Evolutionary conservation across 176 grass and related monocot genomes (phyloP), one percentile per base, ranked within the genome.

Genomic region (Oryza longistaminata): DNA sequence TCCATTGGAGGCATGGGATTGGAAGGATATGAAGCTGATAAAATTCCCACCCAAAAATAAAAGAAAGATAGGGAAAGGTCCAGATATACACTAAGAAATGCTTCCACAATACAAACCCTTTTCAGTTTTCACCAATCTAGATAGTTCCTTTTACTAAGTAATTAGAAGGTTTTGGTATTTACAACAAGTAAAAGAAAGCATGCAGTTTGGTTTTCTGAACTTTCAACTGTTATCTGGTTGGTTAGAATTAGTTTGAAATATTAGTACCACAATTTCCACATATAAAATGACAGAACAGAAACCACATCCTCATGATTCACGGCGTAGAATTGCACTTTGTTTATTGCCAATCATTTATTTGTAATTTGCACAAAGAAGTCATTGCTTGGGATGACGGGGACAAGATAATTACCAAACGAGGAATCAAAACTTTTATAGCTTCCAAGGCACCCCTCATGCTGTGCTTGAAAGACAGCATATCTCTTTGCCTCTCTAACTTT

Each of bases 381-480:
- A 25, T 52, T 60, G 13, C 75, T 82, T 73, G 95, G 95, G 70
- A 94, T 90, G 21, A 93, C 87, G 83, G 95, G 95, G 81, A 97
- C 82, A 70, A 97, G 88, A 84, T 88, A 93, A 80, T 93, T 97
- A 83, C 92, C 92, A 77, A 87, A 97, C 27, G 86, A 76, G 74
- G 92, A 97, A 84, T 95, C 95, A 69, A 93, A 93, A 46, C 90
- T 90, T 91, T 87, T 93, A 79, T 88, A 97, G 81, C 84, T 91
- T 83, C 92, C 92, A 24, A 97, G 88, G 83, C 82, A 93, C 26
- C 89, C 84, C 86, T 95, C 95, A 15, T 87, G 89, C 74, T 97
- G 92, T 34, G 87, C 92, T 88, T 97, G 89, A 26, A 78, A 49
- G 42, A 97, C 73, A 46, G 80, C 87, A 88, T 91, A 91, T 80